Evolutionary conservation across 1,284 basidiomycete species (phyloP).

Genomic region (Tilletiaria anomala): DNA sequence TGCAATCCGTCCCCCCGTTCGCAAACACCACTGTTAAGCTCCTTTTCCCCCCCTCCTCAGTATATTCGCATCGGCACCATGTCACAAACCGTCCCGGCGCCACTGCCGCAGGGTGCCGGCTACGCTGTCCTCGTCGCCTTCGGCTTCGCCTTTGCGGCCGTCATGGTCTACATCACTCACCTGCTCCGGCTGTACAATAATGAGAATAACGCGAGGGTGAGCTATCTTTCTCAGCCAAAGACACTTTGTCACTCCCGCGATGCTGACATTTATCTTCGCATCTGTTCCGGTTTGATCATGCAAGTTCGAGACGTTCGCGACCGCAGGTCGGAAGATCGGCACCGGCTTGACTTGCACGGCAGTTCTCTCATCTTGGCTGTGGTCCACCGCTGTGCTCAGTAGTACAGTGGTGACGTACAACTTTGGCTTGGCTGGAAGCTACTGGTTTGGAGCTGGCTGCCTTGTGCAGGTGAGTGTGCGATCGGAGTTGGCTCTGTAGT

Average conservation of each 20-base stretch:
- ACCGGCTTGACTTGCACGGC: slow-evolving; percentile 27
- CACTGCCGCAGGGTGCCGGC: slow-evolving; percentile 29
- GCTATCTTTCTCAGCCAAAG: too few species aligned
- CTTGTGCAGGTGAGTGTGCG: not conserved
- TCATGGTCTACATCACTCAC: slow-evolving; percentile 7
- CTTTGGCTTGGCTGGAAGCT: slow-evolving; percentile 22
- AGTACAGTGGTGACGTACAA: slow-evolving; percentile 25
- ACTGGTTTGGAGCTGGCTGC: slow-evolving; percentile 4
- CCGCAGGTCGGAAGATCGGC: slow-evolving; percentile 17
- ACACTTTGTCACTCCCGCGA: too few species aligned
- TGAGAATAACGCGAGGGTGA: slow-evolving; percentile 9
- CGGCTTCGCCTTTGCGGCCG: slow-evolving; percentile 7
- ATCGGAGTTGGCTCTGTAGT: not conserved
- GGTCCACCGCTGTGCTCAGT: slow-evolving; percentile 28
- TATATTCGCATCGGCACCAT: too few species aligned
- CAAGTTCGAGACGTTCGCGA: slow-evolving; percentile 11
- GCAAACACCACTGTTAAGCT: too few species aligned
- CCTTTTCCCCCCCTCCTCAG: too few species aligned
- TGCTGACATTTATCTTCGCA: too few species aligned
- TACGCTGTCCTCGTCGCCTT: slow-evolving; percentile 14
- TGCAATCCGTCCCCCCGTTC: too few species aligned
- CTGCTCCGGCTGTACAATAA: slow-evolving; percentile 7
- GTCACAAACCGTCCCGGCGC: not conserved
- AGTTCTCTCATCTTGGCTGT: slow-evolving; percentile 26
- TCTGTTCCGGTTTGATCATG: too few species aligned